Conservation (phyloP, 129 eudicot species). For the Ambrosia artemisiifolia region DNA sequence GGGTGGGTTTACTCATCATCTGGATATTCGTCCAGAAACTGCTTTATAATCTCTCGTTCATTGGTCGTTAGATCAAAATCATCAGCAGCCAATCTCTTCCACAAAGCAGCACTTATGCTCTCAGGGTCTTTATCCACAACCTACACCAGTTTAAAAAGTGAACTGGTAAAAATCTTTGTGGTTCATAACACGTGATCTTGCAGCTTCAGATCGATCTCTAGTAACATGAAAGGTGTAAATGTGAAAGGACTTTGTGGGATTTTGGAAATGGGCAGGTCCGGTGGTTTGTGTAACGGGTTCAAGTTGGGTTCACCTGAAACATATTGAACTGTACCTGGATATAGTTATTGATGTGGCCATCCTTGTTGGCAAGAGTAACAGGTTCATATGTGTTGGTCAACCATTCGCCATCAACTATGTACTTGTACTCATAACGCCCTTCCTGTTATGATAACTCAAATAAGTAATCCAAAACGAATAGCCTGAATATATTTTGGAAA, state of each 20-base stretch:
- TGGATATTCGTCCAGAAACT: constrained; percentile 56
- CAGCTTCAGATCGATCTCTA: background rate
- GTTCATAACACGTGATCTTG: background rate
- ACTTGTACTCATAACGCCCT: constrained; percentile 94
- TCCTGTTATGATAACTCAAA: constrained; percentile 42
- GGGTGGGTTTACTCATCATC: constrained; percentile 43
- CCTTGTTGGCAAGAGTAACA: constrained; percentile 60
- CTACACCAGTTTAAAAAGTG: constrained; percentile 37
- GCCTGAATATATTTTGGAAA: constrained; percentile 5
- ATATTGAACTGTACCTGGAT: constrained; percentile 42
- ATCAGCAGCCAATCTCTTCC: constrained; percentile 56
- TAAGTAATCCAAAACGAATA: background rate
- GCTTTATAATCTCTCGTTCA: constrained; percentile 60
- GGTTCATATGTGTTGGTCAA: constrained; percentile 58
- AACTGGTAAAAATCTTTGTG: background rate
- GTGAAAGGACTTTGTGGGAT: background rate
- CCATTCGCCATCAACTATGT: constrained; percentile 90
- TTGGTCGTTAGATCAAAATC: constrained; percentile 65
- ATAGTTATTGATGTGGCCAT: constrained; percentile 88
- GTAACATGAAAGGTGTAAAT: background rate
- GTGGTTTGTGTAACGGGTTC: background rate
- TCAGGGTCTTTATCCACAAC: constrained; percentile 56
- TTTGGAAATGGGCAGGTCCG: background rate
- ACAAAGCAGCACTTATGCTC: constrained; percentile 51
- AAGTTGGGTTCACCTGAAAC: background rate